These are phyloP conservation scores for Scalesia atractyloides DNA, from an alignment of 129 eudicot genomes.

Conservation along the genomic window DNA sequence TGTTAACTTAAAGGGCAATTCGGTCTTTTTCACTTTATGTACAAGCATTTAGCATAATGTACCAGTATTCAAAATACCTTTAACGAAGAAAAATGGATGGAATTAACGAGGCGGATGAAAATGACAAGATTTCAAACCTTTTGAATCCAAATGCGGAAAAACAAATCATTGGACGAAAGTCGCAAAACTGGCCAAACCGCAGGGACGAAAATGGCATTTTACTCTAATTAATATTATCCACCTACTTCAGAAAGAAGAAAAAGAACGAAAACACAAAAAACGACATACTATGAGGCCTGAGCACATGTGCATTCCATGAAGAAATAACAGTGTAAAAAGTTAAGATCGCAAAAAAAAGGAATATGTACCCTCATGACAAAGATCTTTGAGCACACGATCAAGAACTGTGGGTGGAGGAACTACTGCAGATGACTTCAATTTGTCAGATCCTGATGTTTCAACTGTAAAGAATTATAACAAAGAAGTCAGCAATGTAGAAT, in stretches of 20 bases:
- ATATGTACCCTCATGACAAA: slow-evolving; percentile 73
- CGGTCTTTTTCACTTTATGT: too few relatives aligned
- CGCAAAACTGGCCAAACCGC: too few relatives aligned
- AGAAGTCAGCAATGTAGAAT: background rate
- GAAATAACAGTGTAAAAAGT: background rate
- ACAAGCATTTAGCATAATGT: too few relatives aligned
- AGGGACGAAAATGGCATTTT: too few relatives aligned
- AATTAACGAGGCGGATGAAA: too few relatives aligned
- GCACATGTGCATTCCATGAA: background rate
- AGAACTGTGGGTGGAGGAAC: slow-evolving; percentile 96
- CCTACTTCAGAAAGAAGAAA: slow-evolving; percentile 6
- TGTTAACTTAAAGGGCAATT: too few relatives aligned
- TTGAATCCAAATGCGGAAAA: too few relatives aligned
- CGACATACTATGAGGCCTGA: background rate
- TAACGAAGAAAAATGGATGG: too few relatives aligned
- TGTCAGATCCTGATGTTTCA: slow-evolving; percentile 72
- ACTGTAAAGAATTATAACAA: slow-evolving; percentile 40
- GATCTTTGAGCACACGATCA: slow-evolving; percentile 96
- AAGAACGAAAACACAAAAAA: too few relatives aligned
- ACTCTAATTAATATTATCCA: slow-evolving; percentile 6
- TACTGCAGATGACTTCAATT: slow-evolving; percentile 67
- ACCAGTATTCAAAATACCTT: too few relatives aligned
- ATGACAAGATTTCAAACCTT: too few relatives aligned
- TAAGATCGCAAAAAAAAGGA: slow-evolving; percentile 7
- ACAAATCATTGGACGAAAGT: too few relatives aligned